Conservation (phyloP, 257 asterid genomes). For the Coffea eugenioides region DNA sequence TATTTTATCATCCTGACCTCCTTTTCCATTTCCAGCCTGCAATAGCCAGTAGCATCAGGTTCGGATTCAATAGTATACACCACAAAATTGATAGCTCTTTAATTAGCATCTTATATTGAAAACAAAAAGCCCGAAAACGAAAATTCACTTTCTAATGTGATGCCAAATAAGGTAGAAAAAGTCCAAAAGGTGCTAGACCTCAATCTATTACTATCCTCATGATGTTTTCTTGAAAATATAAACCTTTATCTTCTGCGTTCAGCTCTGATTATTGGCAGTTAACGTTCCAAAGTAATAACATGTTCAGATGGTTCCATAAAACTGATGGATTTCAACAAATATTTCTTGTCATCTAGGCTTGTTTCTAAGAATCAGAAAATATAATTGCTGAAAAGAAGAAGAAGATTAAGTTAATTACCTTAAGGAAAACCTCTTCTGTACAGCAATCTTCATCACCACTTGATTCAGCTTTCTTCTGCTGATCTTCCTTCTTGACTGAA, state of each 20-base stretch:
- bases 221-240: too few species aligned
- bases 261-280: neutral
- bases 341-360: neutral
- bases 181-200: too few species aligned
- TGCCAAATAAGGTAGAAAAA: neutral
- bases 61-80: neutral
- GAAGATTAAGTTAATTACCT: slow-evolving; percentile 34
- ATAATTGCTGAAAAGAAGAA: neutral
- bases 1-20: slow-evolving; percentile 22
- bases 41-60: neutral
- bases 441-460: slow-evolving; percentile 43
- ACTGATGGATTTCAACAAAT: neutral
- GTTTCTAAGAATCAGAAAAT: neutral
- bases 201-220: neutral
- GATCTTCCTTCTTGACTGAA: slow-evolving; percentile 15
- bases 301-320: neutral
- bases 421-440: slow-evolving; percentile 36
- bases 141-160: slow-evolving; percentile 6
- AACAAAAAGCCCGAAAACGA: neutral
- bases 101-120: neutral
- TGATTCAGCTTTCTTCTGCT: slow-evolving; percentile 36
- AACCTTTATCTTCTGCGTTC: neutral
- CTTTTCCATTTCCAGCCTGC: slow-evolving; percentile 45
- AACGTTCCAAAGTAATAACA: neutral
- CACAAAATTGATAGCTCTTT: neutral